These are phyloP conservation scores for Triglochin maritima DNA, from an alignment of 106 monocot genomes.

Conservation along the genomic window DNA sequence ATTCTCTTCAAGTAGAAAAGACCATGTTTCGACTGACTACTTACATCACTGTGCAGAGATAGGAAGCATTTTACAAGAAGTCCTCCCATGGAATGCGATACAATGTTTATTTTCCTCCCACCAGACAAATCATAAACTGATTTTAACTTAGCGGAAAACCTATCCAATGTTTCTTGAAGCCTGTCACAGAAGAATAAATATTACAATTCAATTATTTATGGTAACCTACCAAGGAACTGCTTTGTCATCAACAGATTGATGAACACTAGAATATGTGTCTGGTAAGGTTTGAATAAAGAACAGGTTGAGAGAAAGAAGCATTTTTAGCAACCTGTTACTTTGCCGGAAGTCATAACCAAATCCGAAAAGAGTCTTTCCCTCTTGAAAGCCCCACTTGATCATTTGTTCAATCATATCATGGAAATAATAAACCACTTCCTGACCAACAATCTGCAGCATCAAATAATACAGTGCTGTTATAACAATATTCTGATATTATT, in stretches of 20 bases:
- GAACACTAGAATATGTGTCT: not conserved
- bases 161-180: constrained; percentile 79
- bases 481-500: too few relatives aligned
- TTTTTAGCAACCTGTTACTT: constrained; percentile 66
- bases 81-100: constrained; percentile 98
- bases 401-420: constrained; percentile 98
- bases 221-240: too few relatives aligned
- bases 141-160: constrained; percentile 65
- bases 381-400: constrained; percentile 91
- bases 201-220: not conserved
- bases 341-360: constrained; percentile 99
- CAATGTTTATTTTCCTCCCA: constrained; percentile 71
- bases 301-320: not conserved
- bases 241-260: not conserved
- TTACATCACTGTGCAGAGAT: constrained; percentile 72
- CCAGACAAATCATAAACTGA: constrained; percentile 59
- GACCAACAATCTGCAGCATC: constrained; percentile 58
- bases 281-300: not conserved
- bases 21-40: not conserved
- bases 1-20: not conserved
- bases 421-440: constrained; percentile 69
- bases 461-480: not conserved
- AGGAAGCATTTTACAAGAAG: constrained; percentile 90
- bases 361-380: constrained; percentile 97
- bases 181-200: constrained; percentile 25